These are phyloP conservation scores for Phytophthora cactorum DNA, from an alignment of 352 stramenopile species.

Conservation along the genomic window DNA sequence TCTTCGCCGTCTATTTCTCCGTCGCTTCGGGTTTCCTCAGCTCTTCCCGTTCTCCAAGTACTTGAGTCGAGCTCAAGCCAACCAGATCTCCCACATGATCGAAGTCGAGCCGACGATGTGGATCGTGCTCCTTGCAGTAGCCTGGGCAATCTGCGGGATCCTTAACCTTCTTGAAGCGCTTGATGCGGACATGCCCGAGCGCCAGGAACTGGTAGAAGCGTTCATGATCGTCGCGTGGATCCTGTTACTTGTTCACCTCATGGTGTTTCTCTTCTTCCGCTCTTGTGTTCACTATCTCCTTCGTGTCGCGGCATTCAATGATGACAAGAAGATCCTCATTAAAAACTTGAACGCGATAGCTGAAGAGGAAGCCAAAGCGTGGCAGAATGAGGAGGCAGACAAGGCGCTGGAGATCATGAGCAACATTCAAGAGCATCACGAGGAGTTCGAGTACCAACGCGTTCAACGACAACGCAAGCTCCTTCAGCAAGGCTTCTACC, in stretches of 20 bases:
- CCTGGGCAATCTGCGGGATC: slow-evolving; percentile 42
- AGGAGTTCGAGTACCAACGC: slow-evolving; percentile 29
- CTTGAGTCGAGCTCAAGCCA: slow-evolving; percentile 68
- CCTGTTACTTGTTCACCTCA: slow-evolving; percentile 40
- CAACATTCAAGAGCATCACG: slow-evolving; percentile 29
- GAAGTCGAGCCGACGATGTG: slow-evolving; percentile 72
- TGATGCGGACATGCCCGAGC: slow-evolving; percentile 25
- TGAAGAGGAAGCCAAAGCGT: slow-evolving; percentile 26
- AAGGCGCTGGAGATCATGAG: slow-evolving; percentile 27
- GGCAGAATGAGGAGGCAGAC: slow-evolving; percentile 27
- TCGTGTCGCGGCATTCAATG: slow-evolving; percentile 34
- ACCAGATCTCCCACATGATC: slow-evolving; percentile 80
- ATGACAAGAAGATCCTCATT: slow-evolving; percentile 16
- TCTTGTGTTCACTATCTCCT: slow-evolving; percentile 46
- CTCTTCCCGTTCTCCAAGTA: slow-evolving; percentile 78
- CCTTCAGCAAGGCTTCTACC: slow-evolving; percentile 4
- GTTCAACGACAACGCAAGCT: slow-evolving; percentile 16
- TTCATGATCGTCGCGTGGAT: slow-evolving; percentile 46
- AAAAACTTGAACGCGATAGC: slow-evolving; percentile 27
- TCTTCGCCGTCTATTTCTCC: slow-evolving; percentile 52
- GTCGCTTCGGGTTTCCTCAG: slow-evolving; percentile 45
- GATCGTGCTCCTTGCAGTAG: slow-evolving; percentile 53
- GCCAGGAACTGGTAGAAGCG: slow-evolving; percentile 34
- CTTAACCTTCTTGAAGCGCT: slow-evolving; percentile 24
- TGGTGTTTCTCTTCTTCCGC: slow-evolving; percentile 51